Percentiles rank a stretch among this genome's conserved stretches.
phyloP scores from a whole-genome alignment of 768 basidiomycete genomes.

The Boletus reticuloceps region DNA sequence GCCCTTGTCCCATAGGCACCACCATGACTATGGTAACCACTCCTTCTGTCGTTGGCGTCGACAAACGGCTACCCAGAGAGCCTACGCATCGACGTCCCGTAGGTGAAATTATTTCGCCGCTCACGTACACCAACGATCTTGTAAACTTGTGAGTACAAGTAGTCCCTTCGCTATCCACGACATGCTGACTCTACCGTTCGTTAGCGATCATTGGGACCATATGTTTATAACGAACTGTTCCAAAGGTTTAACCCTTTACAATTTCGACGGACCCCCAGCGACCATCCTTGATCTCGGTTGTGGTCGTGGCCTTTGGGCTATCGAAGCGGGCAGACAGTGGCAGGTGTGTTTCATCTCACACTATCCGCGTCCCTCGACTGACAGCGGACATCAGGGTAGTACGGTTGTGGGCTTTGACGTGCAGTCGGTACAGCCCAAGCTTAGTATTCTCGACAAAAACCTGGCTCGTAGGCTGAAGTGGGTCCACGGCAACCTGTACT shows the following conservation, averaged over 20 bases:
- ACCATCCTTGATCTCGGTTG: slow-evolving; percentile 68
- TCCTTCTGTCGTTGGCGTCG: slow-evolving; percentile 40
- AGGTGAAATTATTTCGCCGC: slow-evolving; percentile 56
- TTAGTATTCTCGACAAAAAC: slow-evolving; percentile 35
- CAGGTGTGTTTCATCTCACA: slow-evolving; percentile 39
- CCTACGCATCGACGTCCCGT: slow-evolving; percentile 41
- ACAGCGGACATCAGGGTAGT: slow-evolving; percentile 39
- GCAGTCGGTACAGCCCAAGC: slow-evolving; percentile 50
- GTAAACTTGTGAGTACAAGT: slow-evolving; percentile 52
- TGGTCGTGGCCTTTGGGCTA: slow-evolving; percentile 67
- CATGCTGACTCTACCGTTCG: slow-evolving; percentile 1
- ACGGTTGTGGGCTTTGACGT: slow-evolving; percentile 61
- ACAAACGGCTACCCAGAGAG: slow-evolving; percentile 42
- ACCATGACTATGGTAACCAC: slow-evolving; percentile 22
- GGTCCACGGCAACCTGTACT: slow-evolving; percentile 69
- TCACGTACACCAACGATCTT: slow-evolving; percentile 46
- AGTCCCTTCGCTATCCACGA: not conserved
- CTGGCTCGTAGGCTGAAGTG: slow-evolving; percentile 55
- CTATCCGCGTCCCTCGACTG: not conserved
- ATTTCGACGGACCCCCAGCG: slow-evolving; percentile 49
- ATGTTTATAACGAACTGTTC: slow-evolving; percentile 56
- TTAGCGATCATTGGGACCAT: slow-evolving; percentile 70
- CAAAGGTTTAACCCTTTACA: slow-evolving; percentile 50
- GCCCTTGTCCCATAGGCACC: slow-evolving; percentile 19
- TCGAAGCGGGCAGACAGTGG: slow-evolving; percentile 69